phyloP scores from a whole-genome alignment of 139 green algal species.

The Micractinium sp. region DNA sequence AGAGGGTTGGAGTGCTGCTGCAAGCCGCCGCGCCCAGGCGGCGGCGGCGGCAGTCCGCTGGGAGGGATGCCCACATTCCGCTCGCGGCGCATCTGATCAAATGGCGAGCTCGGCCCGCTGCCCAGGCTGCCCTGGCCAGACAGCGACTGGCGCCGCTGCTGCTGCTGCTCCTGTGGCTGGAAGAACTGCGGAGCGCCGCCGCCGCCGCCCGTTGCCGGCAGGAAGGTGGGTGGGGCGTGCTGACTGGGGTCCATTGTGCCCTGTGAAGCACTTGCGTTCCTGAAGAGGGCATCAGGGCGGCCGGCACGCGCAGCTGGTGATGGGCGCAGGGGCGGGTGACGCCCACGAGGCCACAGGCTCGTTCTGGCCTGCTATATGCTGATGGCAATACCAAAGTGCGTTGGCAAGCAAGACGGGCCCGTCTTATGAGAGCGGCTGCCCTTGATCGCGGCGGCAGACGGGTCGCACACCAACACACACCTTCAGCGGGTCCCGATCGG shows the following conservation, averaged over 20 bases:
- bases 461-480: too few species aligned
- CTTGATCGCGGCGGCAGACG: too few species aligned
- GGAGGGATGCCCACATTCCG: neutral
- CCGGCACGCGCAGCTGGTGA: too few species aligned
- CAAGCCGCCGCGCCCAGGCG: neutral
- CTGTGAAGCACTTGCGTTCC: too few species aligned
- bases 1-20: constrained; percentile 35
- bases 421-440: too few species aligned
- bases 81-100: neutral
- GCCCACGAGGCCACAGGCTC: too few species aligned
- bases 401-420: too few species aligned
- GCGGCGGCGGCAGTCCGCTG: neutral
- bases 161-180: neutral
- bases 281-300: too few species aligned
- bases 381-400: too few species aligned
- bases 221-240: neutral
- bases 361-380: too few species aligned
- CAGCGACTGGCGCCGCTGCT: neutral
- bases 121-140: neutral
- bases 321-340: too few species aligned
- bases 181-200: neutral
- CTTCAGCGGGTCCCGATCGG: too few species aligned
- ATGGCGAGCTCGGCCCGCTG: neutral
- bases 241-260: neutral
- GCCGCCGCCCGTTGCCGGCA: neutral